Conservation (phyloP, 2,329 filamentous ascomycete genomes). For the Chaetomium globosum region DNA sequence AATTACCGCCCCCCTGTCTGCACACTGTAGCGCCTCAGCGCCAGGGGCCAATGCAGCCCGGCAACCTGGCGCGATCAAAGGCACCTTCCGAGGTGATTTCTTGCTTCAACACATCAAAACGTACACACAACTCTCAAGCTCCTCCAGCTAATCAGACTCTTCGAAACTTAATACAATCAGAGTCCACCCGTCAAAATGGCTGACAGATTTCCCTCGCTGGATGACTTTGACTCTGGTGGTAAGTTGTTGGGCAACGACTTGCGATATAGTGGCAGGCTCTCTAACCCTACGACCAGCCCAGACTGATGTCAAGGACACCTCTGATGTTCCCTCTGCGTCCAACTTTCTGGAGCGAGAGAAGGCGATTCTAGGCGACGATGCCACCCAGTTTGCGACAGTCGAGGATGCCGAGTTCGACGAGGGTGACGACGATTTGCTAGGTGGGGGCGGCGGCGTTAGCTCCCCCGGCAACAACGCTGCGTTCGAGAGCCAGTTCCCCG, state of each 20-base stretch:
- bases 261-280: conserved; percentile 19
- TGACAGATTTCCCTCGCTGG: conserved; percentile 76
- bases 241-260: conserved; percentile 40
- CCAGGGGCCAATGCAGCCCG: conserved; percentile 24
- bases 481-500: conserved; percentile 91
- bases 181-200: conserved; percentile 58
- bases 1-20: conserved; percentile 6
- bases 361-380: conserved; percentile 87
- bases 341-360: conserved; percentile 93
- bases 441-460: conserved; percentile 62
- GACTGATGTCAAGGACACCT: conserved; percentile 63
- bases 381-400: conserved; percentile 80
- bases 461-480: conserved; percentile 50
- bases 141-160: background rate
- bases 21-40: conserved; percentile 9
- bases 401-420: conserved; percentile 70
- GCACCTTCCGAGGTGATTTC: conserved; percentile 25
- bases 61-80: conserved; percentile 34
- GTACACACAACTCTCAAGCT: background rate
- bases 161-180: background rate
- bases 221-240: conserved; percentile 73
- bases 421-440: conserved; percentile 73
- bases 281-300: conserved; percentile 57
- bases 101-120: conserved; percentile 3
- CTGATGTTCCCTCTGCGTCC: conserved; percentile 64